These are phyloP conservation scores for Sugiyamaella chiloensis DNA, from an alignment of 805 yeast species.

Conservation along the genomic window DNA sequence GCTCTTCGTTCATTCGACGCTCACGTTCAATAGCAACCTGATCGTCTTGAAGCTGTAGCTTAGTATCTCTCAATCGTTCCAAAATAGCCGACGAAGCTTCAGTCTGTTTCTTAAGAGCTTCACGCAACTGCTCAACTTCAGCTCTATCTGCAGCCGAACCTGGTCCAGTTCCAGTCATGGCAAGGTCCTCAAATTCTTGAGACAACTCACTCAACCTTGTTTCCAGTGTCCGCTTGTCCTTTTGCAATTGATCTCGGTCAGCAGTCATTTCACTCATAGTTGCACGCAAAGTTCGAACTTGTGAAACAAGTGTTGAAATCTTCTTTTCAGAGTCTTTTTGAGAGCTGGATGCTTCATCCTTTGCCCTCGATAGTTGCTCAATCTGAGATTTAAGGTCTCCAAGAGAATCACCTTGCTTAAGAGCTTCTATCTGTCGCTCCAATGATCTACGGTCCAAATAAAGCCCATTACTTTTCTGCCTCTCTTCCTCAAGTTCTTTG, in stretches of 20 bases:
- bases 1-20: slow-evolving; percentile 26
- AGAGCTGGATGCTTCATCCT: slow-evolving; percentile 40
- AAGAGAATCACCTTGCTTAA: slow-evolving; percentile 12
- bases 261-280: slow-evolving; percentile 56
- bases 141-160: not conserved
- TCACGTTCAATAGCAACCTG: slow-evolving; percentile 24
- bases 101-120: slow-evolving; percentile 18
- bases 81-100: slow-evolving; percentile 18
- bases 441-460: slow-evolving; percentile 42
- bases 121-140: slow-evolving; percentile 18
- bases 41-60: slow-evolving; percentile 38
- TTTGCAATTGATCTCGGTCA: slow-evolving; percentile 61
- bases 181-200: slow-evolving; percentile 39
- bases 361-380: slow-evolving; percentile 38
- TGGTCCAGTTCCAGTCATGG: slow-evolving; percentile 13
- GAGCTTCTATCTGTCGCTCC: slow-evolving; percentile 27
- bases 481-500: slow-evolving; percentile 27
- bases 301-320: slow-evolving; percentile 46
- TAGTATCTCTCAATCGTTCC: slow-evolving; percentile 23
- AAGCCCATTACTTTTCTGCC: slow-evolving; percentile 56
- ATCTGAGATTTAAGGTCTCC: slow-evolving; percentile 28
- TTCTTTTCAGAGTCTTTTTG: slow-evolving; percentile 47
- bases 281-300: slow-evolving; percentile 54
- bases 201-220: slow-evolving; percentile 41
- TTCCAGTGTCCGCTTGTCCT: slow-evolving; percentile 48